Conservation (phyloP, 2,329 filamentous ascomycete genomes). For the Cytospora mali region DNA sequence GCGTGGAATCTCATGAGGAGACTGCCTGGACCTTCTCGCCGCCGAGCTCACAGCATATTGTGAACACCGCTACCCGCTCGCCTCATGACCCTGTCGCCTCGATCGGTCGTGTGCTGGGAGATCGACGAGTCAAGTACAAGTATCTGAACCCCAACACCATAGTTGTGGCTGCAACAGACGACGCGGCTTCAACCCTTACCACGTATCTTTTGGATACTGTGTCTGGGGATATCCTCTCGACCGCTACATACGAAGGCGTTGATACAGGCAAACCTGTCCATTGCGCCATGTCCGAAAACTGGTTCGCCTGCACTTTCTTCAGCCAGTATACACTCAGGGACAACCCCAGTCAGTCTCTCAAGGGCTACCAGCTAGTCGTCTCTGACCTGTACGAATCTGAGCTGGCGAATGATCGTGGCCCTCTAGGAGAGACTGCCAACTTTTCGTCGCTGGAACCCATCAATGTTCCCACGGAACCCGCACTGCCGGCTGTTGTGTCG, state of each 20-base stretch:
- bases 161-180: slow-evolving; percentile 70
- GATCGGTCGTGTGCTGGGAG: slow-evolving; percentile 89
- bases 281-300: slow-evolving; percentile 87
- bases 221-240: slow-evolving; percentile 78
- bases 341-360: slow-evolving; percentile 59
- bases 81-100: slow-evolving; percentile 87
- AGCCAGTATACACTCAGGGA: slow-evolving; percentile 61
- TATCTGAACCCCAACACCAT: slow-evolving; percentile 89
- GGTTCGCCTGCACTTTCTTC: slow-evolving; percentile 86
- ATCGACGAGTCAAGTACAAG: slow-evolving; percentile 95
- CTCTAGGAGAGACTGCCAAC: slow-evolving; percentile 69
- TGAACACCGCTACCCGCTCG: slow-evolving; percentile 68
- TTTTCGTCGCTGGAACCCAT: slow-evolving; percentile 76
- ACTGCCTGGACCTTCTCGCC: slow-evolving; percentile 75
- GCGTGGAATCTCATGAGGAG: slow-evolving; percentile 46
- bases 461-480: slow-evolving; percentile 54
- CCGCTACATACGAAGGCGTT: slow-evolving; percentile 70
- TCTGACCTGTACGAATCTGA: slow-evolving; percentile 90
- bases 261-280: slow-evolving; percentile 74
- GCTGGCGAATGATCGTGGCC: slow-evolving; percentile 80
- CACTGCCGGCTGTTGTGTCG: slow-evolving; percentile 74
- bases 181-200: slow-evolving; percentile 60
- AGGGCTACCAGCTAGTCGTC: slow-evolving; percentile 83
- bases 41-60: slow-evolving; percentile 66
- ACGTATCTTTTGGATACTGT: slow-evolving; percentile 84